Evolutionary conservation across 257 asterid species (phyloP).

Genomic region (Knoxia roxburghii): DNA sequence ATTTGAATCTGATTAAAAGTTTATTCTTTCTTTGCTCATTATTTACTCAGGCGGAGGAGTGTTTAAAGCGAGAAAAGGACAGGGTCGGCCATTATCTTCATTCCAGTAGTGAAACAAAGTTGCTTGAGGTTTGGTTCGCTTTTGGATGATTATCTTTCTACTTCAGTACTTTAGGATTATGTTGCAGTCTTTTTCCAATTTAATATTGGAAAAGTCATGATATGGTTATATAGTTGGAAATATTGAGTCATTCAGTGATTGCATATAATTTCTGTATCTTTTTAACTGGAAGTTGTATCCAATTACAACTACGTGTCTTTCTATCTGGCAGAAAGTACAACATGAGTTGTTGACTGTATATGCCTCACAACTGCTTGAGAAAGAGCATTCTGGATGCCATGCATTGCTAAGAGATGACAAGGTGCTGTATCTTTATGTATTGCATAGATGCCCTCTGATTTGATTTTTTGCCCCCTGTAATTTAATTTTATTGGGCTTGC

Average conservation of each 20-base stretch:
- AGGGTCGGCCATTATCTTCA: conserved; percentile 95
- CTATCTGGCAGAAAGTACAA: conserved; percentile 61
- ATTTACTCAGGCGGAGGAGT: conserved; percentile 76
- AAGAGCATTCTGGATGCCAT: conserved; percentile 98
- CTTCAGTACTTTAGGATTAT: conserved; percentile 14
- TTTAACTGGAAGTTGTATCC: background rate
- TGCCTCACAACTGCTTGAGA: conserved; percentile 90
- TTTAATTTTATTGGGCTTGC: background rate
- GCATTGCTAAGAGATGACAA: conserved; percentile 93
- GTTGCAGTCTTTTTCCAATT: background rate
- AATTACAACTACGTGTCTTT: conserved; percentile 3
- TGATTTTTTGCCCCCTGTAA: background rate
- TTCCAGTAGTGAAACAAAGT: conserved; percentile 86
- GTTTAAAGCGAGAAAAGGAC: conserved; percentile 77
- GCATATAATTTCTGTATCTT: background rate
- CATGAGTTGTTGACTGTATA: conserved; percentile 84
- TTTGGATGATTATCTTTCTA: no score
- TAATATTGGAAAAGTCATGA: conserved; percentile 1
- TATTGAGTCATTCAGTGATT: background rate
- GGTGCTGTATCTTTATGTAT: conserved; percentile 33
- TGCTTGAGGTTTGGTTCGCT: conserved; percentile 93
- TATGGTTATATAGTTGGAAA: background rate
- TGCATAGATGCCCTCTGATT: background rate
- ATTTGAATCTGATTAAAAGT: background rate
- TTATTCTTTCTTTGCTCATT: conserved; percentile 12